These are phyloP conservation scores for Hypoxylon lienhwacheense DNA, from an alignment of 495 filamentous ascomycete species.

Conservation along the genomic window DNA sequence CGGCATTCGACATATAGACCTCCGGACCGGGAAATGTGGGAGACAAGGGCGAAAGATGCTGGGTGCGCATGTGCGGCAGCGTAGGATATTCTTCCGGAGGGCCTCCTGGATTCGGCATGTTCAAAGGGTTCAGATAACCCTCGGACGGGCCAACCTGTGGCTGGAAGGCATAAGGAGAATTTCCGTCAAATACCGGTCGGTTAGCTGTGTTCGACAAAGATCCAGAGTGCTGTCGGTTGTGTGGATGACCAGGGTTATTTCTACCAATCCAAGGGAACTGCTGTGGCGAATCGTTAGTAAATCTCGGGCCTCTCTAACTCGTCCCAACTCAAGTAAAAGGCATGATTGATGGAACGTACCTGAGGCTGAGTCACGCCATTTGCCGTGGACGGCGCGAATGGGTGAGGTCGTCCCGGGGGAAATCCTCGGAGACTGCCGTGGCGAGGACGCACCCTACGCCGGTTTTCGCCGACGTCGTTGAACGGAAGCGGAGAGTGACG, in stretches of 20 bases:
- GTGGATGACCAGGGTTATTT: conserved; percentile 8
- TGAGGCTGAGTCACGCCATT: conserved; percentile 12
- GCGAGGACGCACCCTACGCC: conserved; percentile 45
- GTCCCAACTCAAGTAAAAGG: neutral
- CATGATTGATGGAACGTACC: conserved; percentile 9
- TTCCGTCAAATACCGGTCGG: conserved; percentile 7
- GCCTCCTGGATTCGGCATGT: neutral
- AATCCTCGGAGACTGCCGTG: conserved; percentile 38
- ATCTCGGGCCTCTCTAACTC: neutral
- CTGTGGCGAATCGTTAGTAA: conserved; percentile 27
- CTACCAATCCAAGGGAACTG: conserved; percentile 26
- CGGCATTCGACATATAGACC: conserved; percentile 23
- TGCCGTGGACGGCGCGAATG: neutral
- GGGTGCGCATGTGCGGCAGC: conserved; percentile 19
- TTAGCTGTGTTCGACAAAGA: conserved; percentile 7
- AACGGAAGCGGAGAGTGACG: conserved; percentile 44
- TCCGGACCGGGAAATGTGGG: conserved; percentile 27
- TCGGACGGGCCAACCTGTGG: conserved; percentile 14
- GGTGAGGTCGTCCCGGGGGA: conserved; percentile 14
- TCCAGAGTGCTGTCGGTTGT: conserved; percentile 16
- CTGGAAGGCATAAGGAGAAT: conserved; percentile 9
- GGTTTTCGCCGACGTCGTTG: conserved; percentile 40
- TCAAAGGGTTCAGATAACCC: conserved; percentile 27
- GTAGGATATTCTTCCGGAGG: conserved; percentile 3
- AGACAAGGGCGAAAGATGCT: conserved; percentile 12